Base-by-base conservation (phyloP, 805 yeast genomes). In the Ogataea siamensis region DNA sequence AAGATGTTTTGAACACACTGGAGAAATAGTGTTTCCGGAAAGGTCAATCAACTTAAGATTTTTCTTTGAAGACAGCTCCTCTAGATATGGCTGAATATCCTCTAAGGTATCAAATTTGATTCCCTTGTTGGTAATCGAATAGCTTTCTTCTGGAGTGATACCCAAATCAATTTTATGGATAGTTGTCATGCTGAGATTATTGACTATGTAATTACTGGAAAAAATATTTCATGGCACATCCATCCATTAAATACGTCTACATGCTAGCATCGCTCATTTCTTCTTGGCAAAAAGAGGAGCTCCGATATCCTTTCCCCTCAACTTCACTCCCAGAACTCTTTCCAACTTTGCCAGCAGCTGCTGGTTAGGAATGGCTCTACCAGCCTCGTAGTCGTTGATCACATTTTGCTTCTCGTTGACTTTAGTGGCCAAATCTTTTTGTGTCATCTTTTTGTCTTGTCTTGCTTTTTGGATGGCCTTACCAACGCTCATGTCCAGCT, bases 221-320 rank as follows among this genome's bases (percentile, higher is more conserved):
- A 34, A 34, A 18, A 33, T 33, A 32, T 33, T 29, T 29, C 20
- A 23, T 25, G 33, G 34, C 23, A 24, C 35, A 31, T 37, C 17
- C 32, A 30, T 23, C 28, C 10, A 35, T 33, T 36, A 36, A 12
- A 27, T 19, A 31, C 23, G 26, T 37, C 28, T 37, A 36, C 29
- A 34, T 27, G 31, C 22, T 21, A 17, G n/a, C 28, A 22, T 24
- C 29, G 15, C 20, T 31, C 31, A 66, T 46, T 62, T 63, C 70
- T 76, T 76, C 69, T 73, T 74, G 40, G 67, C 72, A 52, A 75
- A 75, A 51, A 93, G 72, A 22, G 98, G 96, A 55, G 81, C 79
- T 47, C 99, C 99, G 56, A 93, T 84, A 65, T 82, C 84, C 71
- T 91, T 89, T 60, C 99, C 99, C 70, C 98, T 80, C 60, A 93